A percentile compares a stretch with the other conserved stretches of the same genome.
Evolutionary conservation across 495 filamentous ascomycete genomes (phyloP).

Genomic region (Schizothecium vesticola): DNA sequence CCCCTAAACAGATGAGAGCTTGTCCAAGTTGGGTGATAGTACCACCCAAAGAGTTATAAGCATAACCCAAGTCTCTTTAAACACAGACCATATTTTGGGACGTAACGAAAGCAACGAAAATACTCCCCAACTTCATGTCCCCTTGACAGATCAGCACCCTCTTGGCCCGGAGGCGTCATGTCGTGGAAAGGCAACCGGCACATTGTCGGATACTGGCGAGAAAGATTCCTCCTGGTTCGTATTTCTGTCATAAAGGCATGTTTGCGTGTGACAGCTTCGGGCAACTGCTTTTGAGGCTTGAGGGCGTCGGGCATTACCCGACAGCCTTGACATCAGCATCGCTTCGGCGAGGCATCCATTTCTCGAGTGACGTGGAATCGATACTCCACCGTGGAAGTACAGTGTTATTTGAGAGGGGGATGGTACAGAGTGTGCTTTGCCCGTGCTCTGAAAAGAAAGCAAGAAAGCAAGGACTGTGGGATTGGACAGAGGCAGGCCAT

Average conservation of each 20-base stretch:
- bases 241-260: background rate
- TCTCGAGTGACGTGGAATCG: background rate
- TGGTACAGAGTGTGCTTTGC: background rate
- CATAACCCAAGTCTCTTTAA: background rate
- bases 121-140: background rate
- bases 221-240: background rate
- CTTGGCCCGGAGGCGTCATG: background rate
- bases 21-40: background rate
- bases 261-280: background rate
- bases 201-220: background rate
- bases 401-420: background rate
- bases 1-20: background rate
- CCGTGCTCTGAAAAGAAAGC: background rate
- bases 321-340: background rate
- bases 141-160: background rate
- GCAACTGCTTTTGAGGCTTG: background rate
- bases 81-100: background rate
- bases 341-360: background rate
- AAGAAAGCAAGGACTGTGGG: background rate
- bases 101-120: background rate
- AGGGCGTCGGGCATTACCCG: background rate
- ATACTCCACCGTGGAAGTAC: background rate
- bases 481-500: background rate
- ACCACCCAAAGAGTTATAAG: background rate
- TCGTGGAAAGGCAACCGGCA: background rate